These are phyloP conservation scores for Penicillium capsulatum DNA, from an alignment of 2,329 filamentous ascomycete genomes.

Conservation along the genomic window DNA sequence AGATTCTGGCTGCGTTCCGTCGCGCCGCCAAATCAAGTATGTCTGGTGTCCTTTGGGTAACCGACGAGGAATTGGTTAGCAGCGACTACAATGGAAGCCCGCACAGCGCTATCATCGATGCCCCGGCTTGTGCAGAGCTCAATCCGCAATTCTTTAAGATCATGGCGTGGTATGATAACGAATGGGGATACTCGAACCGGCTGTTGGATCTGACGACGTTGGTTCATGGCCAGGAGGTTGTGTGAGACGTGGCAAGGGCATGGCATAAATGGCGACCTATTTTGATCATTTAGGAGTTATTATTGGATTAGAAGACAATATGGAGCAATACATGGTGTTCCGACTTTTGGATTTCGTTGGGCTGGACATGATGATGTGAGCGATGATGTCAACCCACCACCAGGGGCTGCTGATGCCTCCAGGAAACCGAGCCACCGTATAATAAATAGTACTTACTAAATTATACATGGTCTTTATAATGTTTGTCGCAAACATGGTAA, in stretches of 20 bases:
- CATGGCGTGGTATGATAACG: conserved; percentile 91
- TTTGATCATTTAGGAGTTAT: too few relatives aligned
- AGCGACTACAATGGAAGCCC: conserved; percentile 80
- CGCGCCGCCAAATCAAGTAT: conserved; percentile 39
- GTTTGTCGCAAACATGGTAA: too few relatives aligned
- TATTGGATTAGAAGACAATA: too few relatives aligned
- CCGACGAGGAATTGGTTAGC: conserved; percentile 86
- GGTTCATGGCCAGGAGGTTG: conserved; percentile 19
- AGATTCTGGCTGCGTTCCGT: conserved; percentile 25
- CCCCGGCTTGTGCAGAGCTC: conserved; percentile 87
- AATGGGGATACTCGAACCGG: conserved; percentile 93
- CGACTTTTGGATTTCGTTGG: too few relatives aligned
- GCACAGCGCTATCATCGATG: conserved; percentile 88
- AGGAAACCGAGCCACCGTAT: too few relatives aligned
- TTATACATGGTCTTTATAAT: too few relatives aligned
- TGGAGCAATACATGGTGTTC: too few relatives aligned
- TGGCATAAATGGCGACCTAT: neutral
- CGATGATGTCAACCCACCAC: too few relatives aligned
- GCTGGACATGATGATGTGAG: too few relatives aligned
- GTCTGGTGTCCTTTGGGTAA: conserved; percentile 74
- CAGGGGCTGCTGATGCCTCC: too few relatives aligned
- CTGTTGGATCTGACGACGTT: conserved; percentile 60
- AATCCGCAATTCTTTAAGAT: conserved; percentile 87
- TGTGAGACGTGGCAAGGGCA: conserved; percentile 1
- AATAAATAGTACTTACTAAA: too few relatives aligned